Evolutionary conservation across 305 asterid genomes (phyloP), one percentile per base, ranked within the genome.

Genomic region (Solanum hybrid): DNA sequence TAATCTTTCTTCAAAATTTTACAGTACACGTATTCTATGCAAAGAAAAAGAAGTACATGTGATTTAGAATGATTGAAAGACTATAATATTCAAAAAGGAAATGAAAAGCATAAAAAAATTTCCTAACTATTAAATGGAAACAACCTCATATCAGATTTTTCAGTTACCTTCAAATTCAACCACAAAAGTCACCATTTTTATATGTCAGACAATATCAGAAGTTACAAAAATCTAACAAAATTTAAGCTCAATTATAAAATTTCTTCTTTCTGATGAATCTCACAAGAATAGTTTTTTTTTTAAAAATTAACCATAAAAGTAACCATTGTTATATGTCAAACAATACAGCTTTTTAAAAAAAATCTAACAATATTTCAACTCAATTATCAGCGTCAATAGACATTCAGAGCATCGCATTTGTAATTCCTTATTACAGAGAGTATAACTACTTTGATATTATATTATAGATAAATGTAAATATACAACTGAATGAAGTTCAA

Each of bases 161-260:
- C 37, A 82, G 87, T 28, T 10, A 26, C 24, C n/a, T 20, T 42
- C 39, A 86, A 83, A 28, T 81, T 86, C 77, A 16, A 61, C 46
- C 29, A 89, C n/a, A 88, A 40, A 88, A 40, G 33, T 37, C 33
- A 24, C 73, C 20, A 76, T 28, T 40, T 31, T 42, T 82, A 42
- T 42, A 82, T 82, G 28, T 16, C 16, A 82, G 16, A 29, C 39
- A 9, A 82, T 71, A 29, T 5, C 28, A 83, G 18, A 28, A 46
- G 2, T 83, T 16, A 3, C 0, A 1, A 18, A 22, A 51, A 8
- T 46, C 40, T 46, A 83, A 83, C 74, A 31, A 46, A 40, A 51
- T 29, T 46, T 46, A 82, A 46, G 29, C 75, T 84, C 75, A 84
- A 84, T 42, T 20, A 84, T 31, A 11, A 18, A 51, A 29, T 29